These are phyloP conservation scores for Paramecium primaurelia DNA, from an alignment of 73 alveolate species.

Conservation along the genomic window DNA sequence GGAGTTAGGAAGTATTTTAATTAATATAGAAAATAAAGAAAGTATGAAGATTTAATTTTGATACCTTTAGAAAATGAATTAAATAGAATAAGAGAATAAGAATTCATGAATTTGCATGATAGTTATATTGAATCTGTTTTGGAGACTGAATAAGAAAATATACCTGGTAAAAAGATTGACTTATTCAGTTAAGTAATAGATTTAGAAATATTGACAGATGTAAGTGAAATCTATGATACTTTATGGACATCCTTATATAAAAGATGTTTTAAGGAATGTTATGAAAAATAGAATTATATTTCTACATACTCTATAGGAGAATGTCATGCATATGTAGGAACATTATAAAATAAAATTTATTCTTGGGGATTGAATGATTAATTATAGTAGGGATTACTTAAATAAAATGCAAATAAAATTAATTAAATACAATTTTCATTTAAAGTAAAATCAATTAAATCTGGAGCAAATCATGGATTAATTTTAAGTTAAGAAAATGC, in stretches of 20 bases:
- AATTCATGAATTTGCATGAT: conserved; percentile 33
- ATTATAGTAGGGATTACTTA: background rate
- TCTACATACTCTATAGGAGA: conserved; percentile 8
- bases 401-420: conserved; percentile 14
- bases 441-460: background rate
- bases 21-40: background rate
- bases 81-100: background rate
- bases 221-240: conserved; percentile 55
- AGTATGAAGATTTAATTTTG: background rate
- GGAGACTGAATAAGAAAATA: background rate
- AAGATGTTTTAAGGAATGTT: conserved; percentile 50
- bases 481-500: background rate
- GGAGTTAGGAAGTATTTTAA: conserved; percentile 9
- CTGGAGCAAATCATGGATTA: conserved; percentile 42
- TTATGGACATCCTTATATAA: conserved; percentile 55
- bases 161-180: conserved; percentile 27
- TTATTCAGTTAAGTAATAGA: conserved; percentile 56
- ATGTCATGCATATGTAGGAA: conserved; percentile 8
- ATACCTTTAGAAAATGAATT: conserved; percentile 34
- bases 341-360: background rate
- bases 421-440: background rate
- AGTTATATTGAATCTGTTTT: background rate
- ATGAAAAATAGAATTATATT: conserved; percentile 34
- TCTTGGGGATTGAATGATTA: conserved; percentile 45
- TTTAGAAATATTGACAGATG: conserved; percentile 56